phyloP scores from a whole-genome alignment of 2,329 filamentous ascomycete species.

The Lachnellula subtilissima region DNA sequence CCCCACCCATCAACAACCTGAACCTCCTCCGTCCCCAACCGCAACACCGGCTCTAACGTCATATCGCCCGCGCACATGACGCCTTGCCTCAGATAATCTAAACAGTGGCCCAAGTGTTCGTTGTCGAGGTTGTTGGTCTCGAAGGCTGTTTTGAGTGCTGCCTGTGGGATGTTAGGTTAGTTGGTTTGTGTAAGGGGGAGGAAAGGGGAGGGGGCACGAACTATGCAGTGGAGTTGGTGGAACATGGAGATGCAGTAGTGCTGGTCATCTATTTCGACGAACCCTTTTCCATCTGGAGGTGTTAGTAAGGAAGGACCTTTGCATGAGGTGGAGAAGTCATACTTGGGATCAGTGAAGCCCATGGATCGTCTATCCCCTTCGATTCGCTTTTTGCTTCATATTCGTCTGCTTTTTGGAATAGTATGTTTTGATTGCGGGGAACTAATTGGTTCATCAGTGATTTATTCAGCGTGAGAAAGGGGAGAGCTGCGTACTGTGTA shows the following conservation, averaged over 20 bases:
- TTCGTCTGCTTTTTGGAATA: background rate
- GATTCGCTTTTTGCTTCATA: background rate
- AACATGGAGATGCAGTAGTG: slow-evolving; percentile 14
- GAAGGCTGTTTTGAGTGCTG: slow-evolving; percentile 12
- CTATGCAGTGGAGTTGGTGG: slow-evolving; percentile 13
- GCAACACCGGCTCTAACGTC: slow-evolving; percentile 8
- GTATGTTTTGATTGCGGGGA: background rate
- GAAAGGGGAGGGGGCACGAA: background rate
- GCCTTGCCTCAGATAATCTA: slow-evolving; percentile 17
- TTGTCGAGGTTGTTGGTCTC: background rate
- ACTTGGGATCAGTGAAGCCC: background rate
- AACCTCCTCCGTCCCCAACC: background rate
- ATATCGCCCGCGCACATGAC: slow-evolving; percentile 18
- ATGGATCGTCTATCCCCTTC: background rate
- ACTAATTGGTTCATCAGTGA: background rate
- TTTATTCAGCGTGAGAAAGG: background rate
- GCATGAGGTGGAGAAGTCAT: background rate
- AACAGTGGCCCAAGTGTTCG: slow-evolving; percentile 12
- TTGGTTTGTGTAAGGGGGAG: background rate
- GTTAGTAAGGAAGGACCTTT: background rate
- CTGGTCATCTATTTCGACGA: slow-evolving; percentile 2
- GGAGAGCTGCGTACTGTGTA: background rate
- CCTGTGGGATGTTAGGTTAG: background rate
- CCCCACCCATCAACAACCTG: slow-evolving; percentile 11
- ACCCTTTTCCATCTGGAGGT: slow-evolving; percentile 10